phyloP scores from a whole-genome alignment of 202 grass and related monocot species.

The Brachypodium distachyon region DNA sequence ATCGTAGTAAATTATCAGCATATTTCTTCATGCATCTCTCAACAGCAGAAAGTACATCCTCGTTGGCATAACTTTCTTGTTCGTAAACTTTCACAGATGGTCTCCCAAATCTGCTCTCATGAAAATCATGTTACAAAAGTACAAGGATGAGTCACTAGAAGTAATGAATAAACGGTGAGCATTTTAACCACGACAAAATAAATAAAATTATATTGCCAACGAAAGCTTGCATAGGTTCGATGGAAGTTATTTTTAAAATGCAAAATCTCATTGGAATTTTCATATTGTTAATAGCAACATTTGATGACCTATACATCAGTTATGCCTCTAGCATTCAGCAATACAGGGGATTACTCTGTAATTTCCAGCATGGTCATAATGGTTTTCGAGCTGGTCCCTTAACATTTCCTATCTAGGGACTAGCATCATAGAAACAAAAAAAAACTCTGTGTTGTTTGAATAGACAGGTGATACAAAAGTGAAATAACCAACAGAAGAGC shows the following conservation, averaged over 20 bases:
- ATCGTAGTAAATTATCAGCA: constrained; percentile 84
- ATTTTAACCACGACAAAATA: background rate
- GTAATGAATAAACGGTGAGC: background rate
- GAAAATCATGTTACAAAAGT: constrained; percentile 56
- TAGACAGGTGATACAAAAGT: background rate
- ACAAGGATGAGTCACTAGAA: background rate
- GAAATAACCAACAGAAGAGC: background rate
- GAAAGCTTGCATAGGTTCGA: background rate
- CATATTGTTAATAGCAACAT: background rate
- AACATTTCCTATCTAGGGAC: background rate
- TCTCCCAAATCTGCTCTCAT: constrained; percentile 64
- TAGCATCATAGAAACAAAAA: background rate
- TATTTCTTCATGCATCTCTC: constrained; percentile 99
- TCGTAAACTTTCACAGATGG: constrained; percentile 72
- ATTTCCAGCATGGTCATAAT: background rate
- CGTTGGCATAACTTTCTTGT: constrained; percentile 77
- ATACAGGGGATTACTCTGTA: background rate
- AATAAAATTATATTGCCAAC: background rate
- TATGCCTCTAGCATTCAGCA: background rate
- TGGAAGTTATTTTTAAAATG: background rate
- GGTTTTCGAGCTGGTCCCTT: background rate
- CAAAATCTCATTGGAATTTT: background rate
- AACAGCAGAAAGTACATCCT: constrained; percentile 75
- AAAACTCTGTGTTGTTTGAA: background rate
- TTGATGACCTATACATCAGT: background rate